Percentiles rank a stretch among this genome's conserved stretches.
These are phyloP conservation scores for Cryptococcus sp. DNA, from an alignment of 1,284 basidiomycete species.

Conservation along the genomic window DNA sequence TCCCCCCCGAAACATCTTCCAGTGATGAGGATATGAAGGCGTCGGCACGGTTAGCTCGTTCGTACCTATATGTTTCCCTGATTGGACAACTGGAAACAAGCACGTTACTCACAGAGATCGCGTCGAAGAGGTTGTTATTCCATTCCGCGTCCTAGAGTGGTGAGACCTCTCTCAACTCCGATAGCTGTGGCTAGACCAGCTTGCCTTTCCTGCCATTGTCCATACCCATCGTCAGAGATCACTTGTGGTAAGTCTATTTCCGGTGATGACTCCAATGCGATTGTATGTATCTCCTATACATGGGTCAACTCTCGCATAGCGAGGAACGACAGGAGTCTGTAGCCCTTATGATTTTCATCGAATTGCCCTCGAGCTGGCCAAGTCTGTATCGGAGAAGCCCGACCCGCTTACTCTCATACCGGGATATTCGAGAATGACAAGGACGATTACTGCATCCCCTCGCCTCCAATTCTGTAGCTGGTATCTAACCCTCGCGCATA, in stretches of 20 bases:
- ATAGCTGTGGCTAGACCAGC: conserved; percentile 3
- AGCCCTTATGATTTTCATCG: neutral
- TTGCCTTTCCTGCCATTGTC: conserved; percentile 5
- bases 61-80: neutral
- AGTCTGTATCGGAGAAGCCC: neutral
- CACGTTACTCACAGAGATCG: conserved; percentile 1
- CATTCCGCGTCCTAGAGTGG: conserved; percentile 3
- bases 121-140: conserved; percentile 3
- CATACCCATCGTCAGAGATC: conserved; percentile 1
- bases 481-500: conserved; percentile 2
- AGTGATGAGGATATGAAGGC: conserved; percentile 3
- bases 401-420: neutral
- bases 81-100: neutral
- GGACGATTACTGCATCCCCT: neutral
- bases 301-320: conserved; percentile 1
- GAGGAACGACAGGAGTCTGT: conserved; percentile 2
- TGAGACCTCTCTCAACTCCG: neutral
- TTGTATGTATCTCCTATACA: neutral
- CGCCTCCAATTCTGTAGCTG: neutral
- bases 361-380: conserved; percentile 2
- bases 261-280: neutral
- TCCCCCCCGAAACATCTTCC: neutral
- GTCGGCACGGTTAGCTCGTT: neutral
- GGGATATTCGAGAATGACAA: conserved; percentile 3
- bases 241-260: neutral